phyloP scores from a whole-genome alignment of 2,329 filamentous ascomycete genomes.

The Scedosporium aurantiacum region DNA sequence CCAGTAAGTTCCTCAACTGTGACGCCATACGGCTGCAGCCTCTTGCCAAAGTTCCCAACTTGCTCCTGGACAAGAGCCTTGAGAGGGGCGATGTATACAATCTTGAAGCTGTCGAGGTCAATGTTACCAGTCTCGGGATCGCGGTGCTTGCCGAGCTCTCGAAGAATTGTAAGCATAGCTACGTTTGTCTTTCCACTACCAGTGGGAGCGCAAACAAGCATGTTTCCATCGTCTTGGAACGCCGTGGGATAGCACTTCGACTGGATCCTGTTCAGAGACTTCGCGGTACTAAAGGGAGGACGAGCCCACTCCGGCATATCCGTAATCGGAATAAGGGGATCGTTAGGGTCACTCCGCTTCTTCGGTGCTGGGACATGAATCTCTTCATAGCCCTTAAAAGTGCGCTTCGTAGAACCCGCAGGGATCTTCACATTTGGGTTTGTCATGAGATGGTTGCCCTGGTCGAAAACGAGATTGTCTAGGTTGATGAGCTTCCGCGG shows the following conservation, averaged over 20 bases:
- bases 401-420: conserved; percentile 86
- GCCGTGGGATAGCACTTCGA: conserved; percentile 85
- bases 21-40: conserved; percentile 83
- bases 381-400: conserved; percentile 97
- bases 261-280: conserved; percentile 88
- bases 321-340: conserved; percentile 71
- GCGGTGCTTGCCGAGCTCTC: conserved; percentile 92
- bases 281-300: conserved; percentile 71
- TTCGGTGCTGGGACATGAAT: conserved; percentile 94
- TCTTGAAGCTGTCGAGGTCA: conserved; percentile 93
- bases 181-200: conserved; percentile 98
- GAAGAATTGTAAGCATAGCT: conserved; percentile 90
- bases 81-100: conserved; percentile 91
- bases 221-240: conserved; percentile 89
- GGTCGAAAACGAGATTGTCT: conserved; percentile 92
- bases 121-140: conserved; percentile 86
- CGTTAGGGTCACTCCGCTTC: conserved; percentile 68
- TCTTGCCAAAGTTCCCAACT: conserved; percentile 91
- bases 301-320: conserved; percentile 91
- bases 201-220: conserved; percentile 95
- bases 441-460: conserved; percentile 99
- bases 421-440: conserved; percentile 91
- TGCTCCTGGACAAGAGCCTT: conserved; percentile 97
- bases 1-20: conserved; percentile 91
- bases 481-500: conserved; percentile 84